Evolutionary conservation across 2,329 filamentous ascomycete genomes (phyloP), one percentile per base, ranked within the genome.

Genomic region (Nothophoma quercina): DNA sequence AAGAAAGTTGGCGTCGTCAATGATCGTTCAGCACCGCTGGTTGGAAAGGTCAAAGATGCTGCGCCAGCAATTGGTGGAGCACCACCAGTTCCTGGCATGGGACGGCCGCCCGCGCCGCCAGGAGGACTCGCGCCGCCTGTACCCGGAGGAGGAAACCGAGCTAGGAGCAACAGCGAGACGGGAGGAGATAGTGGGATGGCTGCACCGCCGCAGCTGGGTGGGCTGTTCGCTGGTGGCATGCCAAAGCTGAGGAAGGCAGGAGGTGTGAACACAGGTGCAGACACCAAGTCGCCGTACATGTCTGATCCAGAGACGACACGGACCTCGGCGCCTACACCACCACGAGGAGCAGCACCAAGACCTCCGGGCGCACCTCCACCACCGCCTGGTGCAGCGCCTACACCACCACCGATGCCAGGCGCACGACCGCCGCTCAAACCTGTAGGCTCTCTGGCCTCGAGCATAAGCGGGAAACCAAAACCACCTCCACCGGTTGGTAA

Each of bases 201-300:
- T 18, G 65, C 66, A 12, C 60, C 90, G 39, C 91, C 92, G 9
- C 93, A 97, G 71, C 75, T 98, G 9, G 93, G 81, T 23, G 95
- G 95, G 1, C 75, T 99, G 21, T 96, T 99, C 70, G 91, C 90
- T 1, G 93, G 91, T 28, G 95, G 93, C 29, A 98, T 98, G 85
- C 95, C 95, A 2, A 98, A 97, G 78, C 74, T 99, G 68, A 90
- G 90, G 73, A 97, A 96, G 79, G 84, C 88, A 3, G 89, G 91
- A 49, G 93, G 90, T 39, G 73, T 81, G 25, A 77, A 79, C 44
- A 80, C 79, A 33, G 77, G 77, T 30, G 89, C 88, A 60, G 55
- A 62, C 41, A 81, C 80, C 57, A 86, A 86, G 59, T 85, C 91
- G 25, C 86, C 90, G 55, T 93, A 93, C 70, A 77, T 88, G 45